Conservation (phyloP, 805 yeast species). For the Hagleromyces aurorensis region DNA sequence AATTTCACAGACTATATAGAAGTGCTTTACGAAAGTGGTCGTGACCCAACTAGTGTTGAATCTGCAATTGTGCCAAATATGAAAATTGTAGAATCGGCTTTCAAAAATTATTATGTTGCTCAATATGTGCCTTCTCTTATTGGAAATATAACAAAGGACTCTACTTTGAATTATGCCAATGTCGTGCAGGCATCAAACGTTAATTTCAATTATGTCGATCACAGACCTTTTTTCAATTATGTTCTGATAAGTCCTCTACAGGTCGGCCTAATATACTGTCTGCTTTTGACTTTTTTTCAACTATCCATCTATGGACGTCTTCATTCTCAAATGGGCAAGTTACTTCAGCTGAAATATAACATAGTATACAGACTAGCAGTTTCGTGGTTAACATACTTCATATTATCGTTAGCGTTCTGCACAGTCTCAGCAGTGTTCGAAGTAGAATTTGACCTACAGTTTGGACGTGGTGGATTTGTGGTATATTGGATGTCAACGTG, state of each 20-base stretch:
- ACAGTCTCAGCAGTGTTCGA: constrained; percentile 63
- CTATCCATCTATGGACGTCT: constrained; percentile 49
- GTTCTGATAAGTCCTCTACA: constrained; percentile 60
- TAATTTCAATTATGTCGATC: constrained; percentile 35
- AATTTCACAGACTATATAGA: constrained; percentile 28
- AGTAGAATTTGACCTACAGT: constrained; percentile 47
- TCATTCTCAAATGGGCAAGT: constrained; percentile 42
- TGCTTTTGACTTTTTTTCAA: constrained; percentile 67
- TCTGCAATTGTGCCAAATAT: constrained; percentile 40
- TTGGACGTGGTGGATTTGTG: constrained; percentile 64
- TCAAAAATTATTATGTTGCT: constrained; percentile 15
- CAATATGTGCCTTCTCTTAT: constrained; percentile 25
- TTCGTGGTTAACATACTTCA: constrained; percentile 44
- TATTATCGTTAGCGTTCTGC: constrained; percentile 51
- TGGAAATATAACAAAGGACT: constrained; percentile 15
- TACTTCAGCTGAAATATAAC: constrained; percentile 38
- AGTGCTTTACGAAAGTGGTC: constrained; percentile 50
- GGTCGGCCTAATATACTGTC: constrained; percentile 65
- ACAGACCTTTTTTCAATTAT: constrained; percentile 42
- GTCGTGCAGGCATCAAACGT: constrained; percentile 28
- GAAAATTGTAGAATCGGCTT: constrained; percentile 30
- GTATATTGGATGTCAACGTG: constrained; percentile 66
- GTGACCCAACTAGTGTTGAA: constrained; percentile 47
- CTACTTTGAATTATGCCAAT: constrained; percentile 10
- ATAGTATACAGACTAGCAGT: constrained; percentile 44